Base-by-base conservation (phyloP, 441 rosid species). In the Kokia cookei region DNA sequence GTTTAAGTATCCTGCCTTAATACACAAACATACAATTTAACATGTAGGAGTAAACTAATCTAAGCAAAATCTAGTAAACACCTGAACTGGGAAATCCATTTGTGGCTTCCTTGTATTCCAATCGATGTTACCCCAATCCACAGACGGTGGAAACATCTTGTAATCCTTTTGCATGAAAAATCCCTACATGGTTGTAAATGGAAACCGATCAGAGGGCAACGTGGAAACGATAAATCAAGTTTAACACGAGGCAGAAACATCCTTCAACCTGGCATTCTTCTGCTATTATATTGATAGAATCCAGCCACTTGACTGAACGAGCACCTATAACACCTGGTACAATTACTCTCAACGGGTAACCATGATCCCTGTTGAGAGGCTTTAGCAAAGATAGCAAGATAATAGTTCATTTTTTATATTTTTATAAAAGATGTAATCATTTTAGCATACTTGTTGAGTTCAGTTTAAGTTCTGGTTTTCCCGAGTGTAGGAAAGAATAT, bases 51-150 rank as follows among this genome's bases (percentile, higher is more conserved):
- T 40, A 14, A 19, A 69, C 13, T 58, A 42, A 63, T 15, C 26
- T 60, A 43, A 48, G 71, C 58, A 72, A 57, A 53, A 74, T 72
- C 58, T 37, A 73, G 77, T 67, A 61, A 75, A 27, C 69, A 92
- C 98, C 99, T 96, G 99, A 80, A 96, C 95, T 73, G 98, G 98
- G 83, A 93, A 94, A 89, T 96, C 98, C 97, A 90, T 94, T 79
- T 87, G 94, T 14, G 99, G 97, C 82, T 84, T 90, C 85, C 99
- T 90, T 26, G 96, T 80, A 69, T 89, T 79, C 99, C 99, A 94
- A 77, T 86, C 14, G 70, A 92, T 92, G 77, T 96, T 96, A 81
- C 90, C 95, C 98, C 98, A 94, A 77, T 96, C 74, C 72, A 94
- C 99, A 29, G 91, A 80, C 50, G 99, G 99, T 26, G 98, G 96